Evolutionary conservation across 2,329 filamentous ascomycete species (phyloP), one percentile per base, ranked within the genome.

Genomic region (Ceratocystis destructans): DNA sequence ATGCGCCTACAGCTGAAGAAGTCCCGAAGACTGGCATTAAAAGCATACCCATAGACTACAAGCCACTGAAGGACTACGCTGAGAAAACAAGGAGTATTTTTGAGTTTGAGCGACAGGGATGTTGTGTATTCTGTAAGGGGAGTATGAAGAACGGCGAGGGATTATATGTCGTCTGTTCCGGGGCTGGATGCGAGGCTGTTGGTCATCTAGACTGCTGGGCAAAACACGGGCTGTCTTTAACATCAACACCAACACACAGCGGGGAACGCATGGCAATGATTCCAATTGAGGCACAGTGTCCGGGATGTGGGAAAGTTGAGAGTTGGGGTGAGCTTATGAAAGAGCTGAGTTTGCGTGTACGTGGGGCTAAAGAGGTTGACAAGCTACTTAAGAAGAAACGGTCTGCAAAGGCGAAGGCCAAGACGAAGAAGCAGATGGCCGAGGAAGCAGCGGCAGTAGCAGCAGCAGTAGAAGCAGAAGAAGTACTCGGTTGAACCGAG

Each of bases 291-390:
- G 91, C 90, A 1, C 74, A 71, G 1, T 97, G 93, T 75, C 90
- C 90, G 0, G 76, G 77, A 22, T 97, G 93, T 72, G 75, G 79
- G 0, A 78, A 78, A 0, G 74, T 78, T 3, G 76, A 91, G 1
- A 74, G 79, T 63, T 97, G 93, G 93, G 79, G 80, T 0, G 83
- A 88, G 61, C 83, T 96, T 76, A 87, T 95, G 77, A 92, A 86
- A 72, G 92, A 96, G 73, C 75, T 96, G 70, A 94, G 82, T 63
- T 76, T 96, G 62, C 82, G 93, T 41, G 78, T 83, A 45, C 82
- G 89, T 28, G 91, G 87, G 0, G 75, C 80, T 65, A 87, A 87
- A 67, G 87, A 91, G 70, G 77, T 92, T 0, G 82, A 85, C 50
- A 84, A 84, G 70, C 71, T 96, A 31, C 79, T 90, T 70, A 89